Percentiles rank a stretch among this genome's conserved stretches.
Evolutionary conservation across 441 rosid species (phyloP).

Genomic region (Croton setiger): DNA sequence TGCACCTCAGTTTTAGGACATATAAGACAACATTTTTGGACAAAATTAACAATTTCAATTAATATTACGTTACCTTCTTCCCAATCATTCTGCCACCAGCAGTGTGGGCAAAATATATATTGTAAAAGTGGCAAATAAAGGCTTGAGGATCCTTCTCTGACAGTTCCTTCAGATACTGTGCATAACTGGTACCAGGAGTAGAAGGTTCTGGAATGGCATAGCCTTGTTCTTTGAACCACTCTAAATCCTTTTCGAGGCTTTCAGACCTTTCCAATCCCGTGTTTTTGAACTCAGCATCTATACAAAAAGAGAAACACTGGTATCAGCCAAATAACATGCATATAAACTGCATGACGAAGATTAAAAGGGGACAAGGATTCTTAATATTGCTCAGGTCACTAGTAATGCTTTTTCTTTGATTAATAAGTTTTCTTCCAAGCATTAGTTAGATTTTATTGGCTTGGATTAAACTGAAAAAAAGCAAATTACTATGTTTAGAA

Average conservation of each 20-base stretch:
- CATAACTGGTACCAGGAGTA: slow-evolving; percentile 59
- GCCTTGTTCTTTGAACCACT: slow-evolving; percentile 88
- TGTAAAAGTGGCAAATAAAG: slow-evolving; percentile 95
- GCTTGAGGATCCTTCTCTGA: slow-evolving; percentile 90
- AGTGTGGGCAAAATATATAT: slow-evolving; percentile 86
- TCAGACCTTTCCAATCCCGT: slow-evolving; percentile 85
- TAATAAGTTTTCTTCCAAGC: no score
- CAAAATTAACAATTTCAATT: not conserved
- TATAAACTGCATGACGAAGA: no score
- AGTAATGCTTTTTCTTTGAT: no score
- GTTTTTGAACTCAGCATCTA: slow-evolving; percentile 82
- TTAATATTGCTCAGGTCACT: no score
- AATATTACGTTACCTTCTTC: slow-evolving; percentile 50
- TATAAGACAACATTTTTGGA: not conserved
- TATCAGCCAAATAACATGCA: not conserved
- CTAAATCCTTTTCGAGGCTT: slow-evolving; percentile 61
- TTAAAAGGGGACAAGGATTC: no score
- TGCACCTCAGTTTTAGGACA: not conserved
- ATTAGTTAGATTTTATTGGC: no score
- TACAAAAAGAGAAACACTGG: not conserved
- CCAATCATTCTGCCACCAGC: slow-evolving; percentile 99
- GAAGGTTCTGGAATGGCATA: slow-evolving; percentile 78
- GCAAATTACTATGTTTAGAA: no score
- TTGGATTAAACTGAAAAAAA: no score
- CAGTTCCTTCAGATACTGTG: slow-evolving; percentile 57